phyloP scores from a whole-genome alignment of 1,284 basidiomycete species.

The Ustilago crameri region DNA sequence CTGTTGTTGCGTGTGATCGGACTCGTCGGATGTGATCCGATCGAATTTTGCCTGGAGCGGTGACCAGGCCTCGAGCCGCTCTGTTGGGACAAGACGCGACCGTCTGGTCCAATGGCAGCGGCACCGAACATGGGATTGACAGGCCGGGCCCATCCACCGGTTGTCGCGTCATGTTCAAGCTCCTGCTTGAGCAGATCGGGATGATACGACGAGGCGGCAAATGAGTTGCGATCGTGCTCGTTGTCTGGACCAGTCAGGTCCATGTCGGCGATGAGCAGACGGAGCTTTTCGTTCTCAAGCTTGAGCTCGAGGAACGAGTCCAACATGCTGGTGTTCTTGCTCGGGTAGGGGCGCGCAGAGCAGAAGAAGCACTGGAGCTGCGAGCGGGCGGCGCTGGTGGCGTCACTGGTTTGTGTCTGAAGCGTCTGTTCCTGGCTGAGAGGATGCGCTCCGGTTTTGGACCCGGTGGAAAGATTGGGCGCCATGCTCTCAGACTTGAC shows the following conservation, averaged over 20 bases:
- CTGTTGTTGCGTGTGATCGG: slow-evolving; percentile 39
- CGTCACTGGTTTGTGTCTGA: slow-evolving; percentile 42
- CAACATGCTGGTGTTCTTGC: slow-evolving; percentile 62
- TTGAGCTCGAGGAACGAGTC: slow-evolving; percentile 65
- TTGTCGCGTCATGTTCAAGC: slow-evolving; percentile 32
- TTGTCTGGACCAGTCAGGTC: slow-evolving; percentile 33
- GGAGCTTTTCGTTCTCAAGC: slow-evolving; percentile 63
- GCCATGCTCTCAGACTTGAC: slow-evolving; percentile 39
- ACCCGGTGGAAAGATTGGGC: slow-evolving; percentile 15
- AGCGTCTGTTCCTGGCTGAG: slow-evolving; percentile 41
- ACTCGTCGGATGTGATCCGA: slow-evolving; percentile 42
- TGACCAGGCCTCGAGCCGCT: slow-evolving; percentile 14
- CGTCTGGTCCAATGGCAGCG: slow-evolving; percentile 35
- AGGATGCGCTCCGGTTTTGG: slow-evolving; percentile 30
- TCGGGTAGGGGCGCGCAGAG: slow-evolving; percentile 57
- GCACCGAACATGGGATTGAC: slow-evolving; percentile 44
- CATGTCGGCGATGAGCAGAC: slow-evolving; percentile 49
- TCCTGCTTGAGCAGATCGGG: slow-evolving; percentile 51
- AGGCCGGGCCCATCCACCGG: slow-evolving; percentile 21
- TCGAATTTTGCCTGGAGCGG: slow-evolving; percentile 35
- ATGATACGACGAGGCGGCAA: slow-evolving; percentile 34
- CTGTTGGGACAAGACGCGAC: slow-evolving; percentile 19
- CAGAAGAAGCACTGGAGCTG: slow-evolving; percentile 62
- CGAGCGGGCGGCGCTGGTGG: slow-evolving; percentile 22
- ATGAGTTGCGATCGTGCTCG: slow-evolving; percentile 28